phyloP scores from a whole-genome alignment of 441 rosid genomes.

The Oxalis stricta region DNA sequence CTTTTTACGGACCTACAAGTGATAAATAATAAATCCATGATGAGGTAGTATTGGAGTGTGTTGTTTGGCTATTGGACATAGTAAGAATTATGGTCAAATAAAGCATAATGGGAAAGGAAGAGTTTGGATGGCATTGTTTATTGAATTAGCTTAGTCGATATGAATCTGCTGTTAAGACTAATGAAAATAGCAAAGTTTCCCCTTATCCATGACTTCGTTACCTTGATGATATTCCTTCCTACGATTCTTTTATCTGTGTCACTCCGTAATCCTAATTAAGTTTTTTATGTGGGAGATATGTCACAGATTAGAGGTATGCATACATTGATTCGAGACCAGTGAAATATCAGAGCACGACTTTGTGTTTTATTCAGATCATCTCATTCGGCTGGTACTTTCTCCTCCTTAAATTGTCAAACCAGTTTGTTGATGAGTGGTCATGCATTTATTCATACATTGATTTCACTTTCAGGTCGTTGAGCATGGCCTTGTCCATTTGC shows the following conservation, averaged over 20 bases:
- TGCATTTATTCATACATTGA: background rate
- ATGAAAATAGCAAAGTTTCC: no score
- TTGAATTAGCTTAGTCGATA: no score
- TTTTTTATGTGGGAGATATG: constrained; percentile 11
- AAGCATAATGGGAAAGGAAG: no score
- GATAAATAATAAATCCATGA: no score
- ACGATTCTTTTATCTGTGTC: background rate
- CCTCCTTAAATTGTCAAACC: constrained; percentile 2
- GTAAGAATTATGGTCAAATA: no score
- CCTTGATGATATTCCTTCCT: no score
- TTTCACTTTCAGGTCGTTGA: constrained; percentile 67
- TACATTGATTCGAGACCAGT: constrained; percentile 80
- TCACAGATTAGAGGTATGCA: constrained; percentile 97
- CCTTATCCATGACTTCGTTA: no score
- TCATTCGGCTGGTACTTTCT: constrained; percentile 69
- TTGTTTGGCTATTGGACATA: no score
- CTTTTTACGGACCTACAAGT: no score
- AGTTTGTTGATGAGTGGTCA: background rate
- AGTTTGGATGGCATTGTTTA: no score
- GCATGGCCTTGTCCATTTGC: constrained; percentile 94
- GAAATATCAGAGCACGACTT: constrained; percentile 92
- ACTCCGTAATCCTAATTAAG: background rate
- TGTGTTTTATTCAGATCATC: constrained; percentile 89
- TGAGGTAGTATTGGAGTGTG: no score
- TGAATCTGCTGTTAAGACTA: no score